A percentile compares a stretch with the other conserved stretches of the same genome.
These are phyloP conservation scores for Tetrahymena borealis DNA, from an alignment of 73 alveolate genomes.

Conservation along the genomic window DNA sequence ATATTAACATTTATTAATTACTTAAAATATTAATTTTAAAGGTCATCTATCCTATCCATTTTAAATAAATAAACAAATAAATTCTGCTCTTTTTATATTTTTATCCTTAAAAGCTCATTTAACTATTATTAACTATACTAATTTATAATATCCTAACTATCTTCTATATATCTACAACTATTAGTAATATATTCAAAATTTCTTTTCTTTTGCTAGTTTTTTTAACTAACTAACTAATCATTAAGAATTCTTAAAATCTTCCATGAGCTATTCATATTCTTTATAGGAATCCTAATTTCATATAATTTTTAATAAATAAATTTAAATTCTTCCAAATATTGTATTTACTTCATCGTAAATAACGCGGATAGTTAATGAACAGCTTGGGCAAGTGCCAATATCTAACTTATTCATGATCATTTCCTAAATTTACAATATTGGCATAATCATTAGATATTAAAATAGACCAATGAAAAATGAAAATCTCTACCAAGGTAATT, in stretches of 20 bases:
- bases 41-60: no score
- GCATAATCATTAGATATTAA: no score
- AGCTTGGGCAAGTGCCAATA: conserved; percentile 81
- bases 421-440: conserved; percentile 20
- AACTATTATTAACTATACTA: no score
- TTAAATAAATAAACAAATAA: no score
- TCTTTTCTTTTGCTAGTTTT: background rate
- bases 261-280: background rate
- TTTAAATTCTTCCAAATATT: background rate
- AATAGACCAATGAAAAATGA: no score
- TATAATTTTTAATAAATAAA: background rate
- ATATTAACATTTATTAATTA: no score
- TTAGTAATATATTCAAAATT: background rate
- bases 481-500: conserved; percentile 62
- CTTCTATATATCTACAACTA: no score
- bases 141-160: no score
- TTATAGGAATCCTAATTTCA: background rate
- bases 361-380: conserved; percentile 66
- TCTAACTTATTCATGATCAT: conserved; percentile 44
- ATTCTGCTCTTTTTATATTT: no score
- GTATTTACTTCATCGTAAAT: conserved; percentile 51
- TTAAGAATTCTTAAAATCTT: background rate
- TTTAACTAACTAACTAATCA: background rate
- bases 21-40: no score
- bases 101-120: no score